These are phyloP conservation scores for Lunularia cruciata DNA, from an alignment of 225 moss, liverwort and hornwort genomes.

Conservation along the genomic window DNA sequence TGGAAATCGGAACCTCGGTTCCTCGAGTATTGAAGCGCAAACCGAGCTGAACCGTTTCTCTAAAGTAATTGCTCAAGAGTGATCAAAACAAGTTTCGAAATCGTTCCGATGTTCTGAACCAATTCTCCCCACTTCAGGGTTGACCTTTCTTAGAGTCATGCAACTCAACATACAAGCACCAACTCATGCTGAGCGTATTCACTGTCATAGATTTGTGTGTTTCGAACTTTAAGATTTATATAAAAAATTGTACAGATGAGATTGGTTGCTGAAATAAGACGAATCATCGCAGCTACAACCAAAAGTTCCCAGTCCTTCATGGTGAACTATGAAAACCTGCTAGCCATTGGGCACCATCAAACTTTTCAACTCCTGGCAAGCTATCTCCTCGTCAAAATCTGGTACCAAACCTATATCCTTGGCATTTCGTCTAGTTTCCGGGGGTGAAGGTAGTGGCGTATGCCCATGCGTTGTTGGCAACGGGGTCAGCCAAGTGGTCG, in stretches of 20 bases:
- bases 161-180: too few relatives aligned
- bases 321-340: neutral
- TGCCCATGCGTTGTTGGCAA: constrained; percentile 15
- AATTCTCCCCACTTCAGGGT: too few relatives aligned
- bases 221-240: too few relatives aligned
- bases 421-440: neutral
- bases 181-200: too few relatives aligned
- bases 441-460: constrained; percentile 16
- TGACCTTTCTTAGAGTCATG: too few relatives aligned
- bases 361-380: neutral
- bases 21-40: too few relatives aligned
- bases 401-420: neutral
- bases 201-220: neutral
- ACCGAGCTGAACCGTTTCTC: too few relatives aligned
- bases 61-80: too few relatives aligned
- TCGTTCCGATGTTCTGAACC: too few relatives aligned
- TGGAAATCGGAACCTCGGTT: too few relatives aligned
- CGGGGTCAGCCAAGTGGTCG: constrained; percentile 48
- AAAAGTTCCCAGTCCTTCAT: neutral
- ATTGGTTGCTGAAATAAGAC: neutral
- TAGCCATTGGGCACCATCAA: neutral
- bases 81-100: too few relatives aligned
- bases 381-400: constrained; percentile 3
- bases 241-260: neutral
- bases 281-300: neutral